Evolutionary conservation across 139 green algal genomes (phyloP), one percentile per base, ranked within the genome.

Genomic region (Asterochloris erici): DNA sequence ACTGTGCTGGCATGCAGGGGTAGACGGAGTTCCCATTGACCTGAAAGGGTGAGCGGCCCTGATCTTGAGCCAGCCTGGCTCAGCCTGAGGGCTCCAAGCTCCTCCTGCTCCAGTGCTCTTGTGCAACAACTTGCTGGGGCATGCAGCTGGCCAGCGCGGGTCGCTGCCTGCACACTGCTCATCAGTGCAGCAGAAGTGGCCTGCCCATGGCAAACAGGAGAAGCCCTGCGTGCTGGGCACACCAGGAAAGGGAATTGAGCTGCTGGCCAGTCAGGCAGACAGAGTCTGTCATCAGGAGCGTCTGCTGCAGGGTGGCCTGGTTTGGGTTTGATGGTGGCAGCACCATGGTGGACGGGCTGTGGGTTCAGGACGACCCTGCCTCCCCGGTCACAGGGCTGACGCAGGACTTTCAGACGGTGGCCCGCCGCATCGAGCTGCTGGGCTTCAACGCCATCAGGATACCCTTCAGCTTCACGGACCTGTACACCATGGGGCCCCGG

Each of bases 371-470:
- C 79, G 74, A 81, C 73, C 38, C 38, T 54, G 38, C 38, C 38
- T 54, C 38, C 38, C 38, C 38, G 4, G 38, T 54, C 38, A 54
- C 38, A 6, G 77, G 76, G 28, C 73, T 87, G 16, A 78, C 78
- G 1, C 27, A 61, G 16, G 84, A 87, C 64, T 88, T 90, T 87
- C 84, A 84, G 19, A 90, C 86, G 15, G 71, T 90, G 24, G 79
- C 85, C 23, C 87, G 90, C 77, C 81, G 86, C 19, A 85, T 90
- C n/a, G 85, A 89, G 73, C 82, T 90, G 47, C 84, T 91, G 62
- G 88, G 88, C 64, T 91, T 91, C 86, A 91, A 91, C 61, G 82
- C 88, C 38, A 74, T 91, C 2, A 73, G 88, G 15, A 68, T 91
- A 23, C 88, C 87, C 0, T 91, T 91, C 84, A 79, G 64, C 24